Evolutionary conservation across 305 asterid species (phyloP).

Genomic region (Solanum hybrid): DNA sequence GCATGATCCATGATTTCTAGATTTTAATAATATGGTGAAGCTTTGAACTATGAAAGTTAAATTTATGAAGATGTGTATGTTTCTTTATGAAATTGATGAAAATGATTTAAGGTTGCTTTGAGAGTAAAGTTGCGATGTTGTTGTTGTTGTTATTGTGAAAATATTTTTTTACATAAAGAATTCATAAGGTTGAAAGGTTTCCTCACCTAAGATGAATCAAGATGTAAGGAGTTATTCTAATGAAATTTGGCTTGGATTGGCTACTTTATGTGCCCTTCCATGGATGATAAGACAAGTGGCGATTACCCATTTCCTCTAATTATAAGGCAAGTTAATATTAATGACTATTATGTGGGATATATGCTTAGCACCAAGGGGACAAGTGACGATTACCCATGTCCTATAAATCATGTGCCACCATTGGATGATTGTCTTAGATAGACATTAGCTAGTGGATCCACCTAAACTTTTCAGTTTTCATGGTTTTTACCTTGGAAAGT

Average conservation of each 20-base stretch:
- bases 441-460: neutral
- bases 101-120: neutral
- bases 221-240: neutral
- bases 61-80: neutral
- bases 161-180: too few species aligned
- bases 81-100: neutral
- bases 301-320: neutral
- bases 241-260: neutral
- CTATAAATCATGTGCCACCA: neutral
- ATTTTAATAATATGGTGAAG: neutral
- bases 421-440: neutral
- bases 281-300: neutral
- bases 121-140: neutral
- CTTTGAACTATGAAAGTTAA: neutral
- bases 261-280: neutral
- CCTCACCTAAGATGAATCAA: neutral
- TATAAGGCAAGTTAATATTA: neutral
- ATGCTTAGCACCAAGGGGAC: neutral
- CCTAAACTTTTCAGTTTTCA: neutral
- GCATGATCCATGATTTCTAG: neutral
- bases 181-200: neutral
- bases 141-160: neutral
- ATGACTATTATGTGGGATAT: neutral
- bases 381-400: neutral
- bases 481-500: neutral